Evolutionary conservation across 2,329 filamentous ascomycete species (phyloP).

Genomic region (Fusarium longipes): DNA sequence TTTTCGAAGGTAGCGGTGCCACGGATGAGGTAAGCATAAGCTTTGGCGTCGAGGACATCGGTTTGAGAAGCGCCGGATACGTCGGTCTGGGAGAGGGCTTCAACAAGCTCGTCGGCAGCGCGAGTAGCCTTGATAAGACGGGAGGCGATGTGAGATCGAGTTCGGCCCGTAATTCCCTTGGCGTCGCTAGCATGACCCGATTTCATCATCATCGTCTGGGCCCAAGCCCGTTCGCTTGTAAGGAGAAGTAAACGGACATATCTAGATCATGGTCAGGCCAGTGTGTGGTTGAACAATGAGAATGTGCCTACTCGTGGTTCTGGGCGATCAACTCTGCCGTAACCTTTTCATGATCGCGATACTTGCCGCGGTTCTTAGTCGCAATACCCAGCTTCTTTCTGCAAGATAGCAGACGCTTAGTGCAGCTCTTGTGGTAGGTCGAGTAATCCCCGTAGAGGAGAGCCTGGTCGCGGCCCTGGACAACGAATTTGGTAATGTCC

Average conservation of each 20-base stretch:
- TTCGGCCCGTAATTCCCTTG: conserved; percentile 81
- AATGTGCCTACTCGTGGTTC: conserved; percentile 75
- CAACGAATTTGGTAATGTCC: conserved; percentile 90
- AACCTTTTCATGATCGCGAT: conserved; percentile 74
- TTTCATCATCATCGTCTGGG: conserved; percentile 95
- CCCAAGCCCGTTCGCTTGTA: conserved; percentile 91
- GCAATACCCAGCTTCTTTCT: conserved; percentile 87
- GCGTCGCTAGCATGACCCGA: conserved; percentile 81
- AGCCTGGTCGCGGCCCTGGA: conserved; percentile 82
- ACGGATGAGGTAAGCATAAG: conserved; percentile 80
- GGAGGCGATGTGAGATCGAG: conserved; percentile 89
- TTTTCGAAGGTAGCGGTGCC: conserved; percentile 89
- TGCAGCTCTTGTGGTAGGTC: conserved; percentile 82
- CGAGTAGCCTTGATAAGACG: conserved; percentile 83
- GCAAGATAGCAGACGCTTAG: conserved; percentile 82
- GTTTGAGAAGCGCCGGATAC: conserved; percentile 73
- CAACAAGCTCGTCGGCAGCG: conserved; percentile 74
- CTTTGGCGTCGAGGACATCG: conserved; percentile 86
- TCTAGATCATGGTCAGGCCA: conserved; percentile 57
- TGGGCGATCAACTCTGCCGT: conserved; percentile 79
- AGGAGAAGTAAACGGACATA: conserved; percentile 84
- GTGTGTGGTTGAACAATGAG: neutral
- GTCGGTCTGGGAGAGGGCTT: conserved; percentile 70
- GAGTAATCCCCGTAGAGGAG: conserved; percentile 90
- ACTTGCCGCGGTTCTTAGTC: conserved; percentile 89